phyloP scores from a whole-genome alignment of 2,329 filamentous ascomycete genomes.

The Bipolaris bicolor region DNA sequence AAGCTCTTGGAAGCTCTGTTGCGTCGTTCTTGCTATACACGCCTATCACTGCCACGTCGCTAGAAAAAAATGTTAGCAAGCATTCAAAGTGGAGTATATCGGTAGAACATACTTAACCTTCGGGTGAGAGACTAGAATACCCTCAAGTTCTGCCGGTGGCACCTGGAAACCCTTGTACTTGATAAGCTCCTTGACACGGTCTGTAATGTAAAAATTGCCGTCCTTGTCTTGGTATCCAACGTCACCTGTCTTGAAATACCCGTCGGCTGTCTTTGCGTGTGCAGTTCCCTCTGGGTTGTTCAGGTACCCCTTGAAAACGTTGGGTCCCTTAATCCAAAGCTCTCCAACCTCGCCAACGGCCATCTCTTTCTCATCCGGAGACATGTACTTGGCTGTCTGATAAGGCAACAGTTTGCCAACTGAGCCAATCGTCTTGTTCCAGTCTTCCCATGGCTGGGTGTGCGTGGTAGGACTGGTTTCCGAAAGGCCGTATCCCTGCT shows the following conservation, averaged over 20 bases:
- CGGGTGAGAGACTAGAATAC: constrained; percentile 51
- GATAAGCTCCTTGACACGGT: constrained; percentile 63
- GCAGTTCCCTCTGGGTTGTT: constrained; percentile 74
- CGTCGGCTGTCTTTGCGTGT: constrained; percentile 74
- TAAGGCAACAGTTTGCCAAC: constrained; percentile 81
- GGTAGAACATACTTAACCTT: constrained; percentile 51
- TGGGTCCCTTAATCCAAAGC: constrained; percentile 76
- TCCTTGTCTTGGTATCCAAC: constrained; percentile 78
- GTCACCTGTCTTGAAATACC: constrained; percentile 91
- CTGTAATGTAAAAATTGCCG: constrained; percentile 88
- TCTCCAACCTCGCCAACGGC: constrained; percentile 64
- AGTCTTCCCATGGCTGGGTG: constrained; percentile 75
- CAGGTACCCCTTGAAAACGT: constrained; percentile 79
- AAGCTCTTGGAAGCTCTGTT: constrained; percentile 52
- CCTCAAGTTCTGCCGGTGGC: constrained; percentile 56
- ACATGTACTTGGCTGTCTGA: constrained; percentile 81
- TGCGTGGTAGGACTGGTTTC: constrained; percentile 85
- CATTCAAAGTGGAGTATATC: too few species aligned
- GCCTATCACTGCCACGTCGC: constrained; percentile 48
- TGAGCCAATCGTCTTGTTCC: constrained; percentile 76
- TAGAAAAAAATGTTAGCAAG: neutral
- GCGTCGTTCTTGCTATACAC: constrained; percentile 54
- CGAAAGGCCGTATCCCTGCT: constrained; percentile 90
- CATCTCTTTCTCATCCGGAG: constrained; percentile 64
- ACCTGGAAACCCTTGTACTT: constrained; percentile 57